Conservation (phyloP, 2,329 filamentous ascomycete species). For the Scortechinia acanthostroma region DNA sequence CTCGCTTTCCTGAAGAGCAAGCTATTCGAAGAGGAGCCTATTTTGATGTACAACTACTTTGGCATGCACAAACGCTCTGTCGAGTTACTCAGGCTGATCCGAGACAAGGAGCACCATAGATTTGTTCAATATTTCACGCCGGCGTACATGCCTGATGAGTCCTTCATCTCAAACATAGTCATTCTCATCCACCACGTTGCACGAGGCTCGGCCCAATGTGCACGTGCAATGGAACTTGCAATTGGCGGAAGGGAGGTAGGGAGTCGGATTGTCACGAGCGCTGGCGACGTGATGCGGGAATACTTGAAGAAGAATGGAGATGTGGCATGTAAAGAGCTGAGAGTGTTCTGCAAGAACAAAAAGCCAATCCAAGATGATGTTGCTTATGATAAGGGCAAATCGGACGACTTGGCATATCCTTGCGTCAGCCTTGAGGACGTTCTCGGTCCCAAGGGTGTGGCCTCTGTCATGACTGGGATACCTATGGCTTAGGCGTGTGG, state of each 20-base stretch:
- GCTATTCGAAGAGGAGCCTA: conserved; percentile 15
- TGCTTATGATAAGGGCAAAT: not conserved
- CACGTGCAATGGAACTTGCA: conserved; percentile 7
- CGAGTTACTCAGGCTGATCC: conserved; percentile 14
- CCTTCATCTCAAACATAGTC: conserved; percentile 12
- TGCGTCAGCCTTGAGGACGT: not conserved
- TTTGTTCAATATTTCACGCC: conserved; percentile 16
- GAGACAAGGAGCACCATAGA: conserved; percentile 14
- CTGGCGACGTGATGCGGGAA: conserved; percentile 13
- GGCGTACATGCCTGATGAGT: conserved; percentile 14
- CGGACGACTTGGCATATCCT: not conserved
- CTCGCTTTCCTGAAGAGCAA: conserved; percentile 12
- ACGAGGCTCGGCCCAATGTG: conserved; percentile 9
- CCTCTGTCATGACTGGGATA: not conserved
- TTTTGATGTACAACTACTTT: conserved; percentile 16
- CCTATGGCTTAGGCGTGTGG: not conserved
- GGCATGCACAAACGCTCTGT: conserved; percentile 17
- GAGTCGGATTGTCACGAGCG: conserved; percentile 14
- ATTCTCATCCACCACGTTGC: conserved; percentile 14
- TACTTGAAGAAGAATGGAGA: conserved; percentile 16
- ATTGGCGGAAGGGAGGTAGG: too few species aligned
- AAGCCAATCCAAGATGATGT: not conserved
- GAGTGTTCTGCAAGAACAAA: conserved; percentile 13
- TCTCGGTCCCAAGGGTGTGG: not conserved
- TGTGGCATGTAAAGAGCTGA: conserved; percentile 14